Base-by-base conservation (phyloP, 352 stramenopile genomes). In the Globisporangium cederbergense region DNA sequence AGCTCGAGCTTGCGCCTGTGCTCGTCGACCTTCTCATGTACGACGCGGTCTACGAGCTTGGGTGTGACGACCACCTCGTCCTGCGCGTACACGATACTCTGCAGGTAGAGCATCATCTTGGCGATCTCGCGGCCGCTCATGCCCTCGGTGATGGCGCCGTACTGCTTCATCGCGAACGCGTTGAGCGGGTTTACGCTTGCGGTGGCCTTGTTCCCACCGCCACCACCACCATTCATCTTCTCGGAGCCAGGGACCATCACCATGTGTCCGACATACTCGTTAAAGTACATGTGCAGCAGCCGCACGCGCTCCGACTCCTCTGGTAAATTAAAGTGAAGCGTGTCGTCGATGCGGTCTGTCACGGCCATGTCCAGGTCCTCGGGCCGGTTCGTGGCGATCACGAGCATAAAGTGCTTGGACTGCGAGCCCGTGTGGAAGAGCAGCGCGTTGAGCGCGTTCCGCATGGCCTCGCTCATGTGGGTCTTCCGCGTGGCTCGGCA, bases 71-170 rank as follows among this genome's bases (percentile, higher is more conserved):
- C 62, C 28, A 90, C 73, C 49, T 84, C 71, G 47, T 90, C 77
- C 60, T 93, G 82, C 13, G 80, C 83, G 46, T 90, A 92, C 59
- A 89, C 85, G 38, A 91, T 87, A 59, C 79, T 90, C 70, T 96
- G 83, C 58, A 95, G 74, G 49, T 90, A 90, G 25, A 95, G 68
- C 78, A 95, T 91, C 74, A 94, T 91, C 60, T 96, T 95, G 18
- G 82, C 79, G 57, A 96, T 93, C 66, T 96, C 88, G 20, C 88
- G 82, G 4, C 88, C 88, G 60, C 84, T 95, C 77, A 96, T 94
- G 6, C 83, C 81, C 4, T 82, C 71, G 8, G 83, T 93, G n/a
- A 74, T 55, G 28, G 71, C 68, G 42, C 79, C 88, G 22, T 88
- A 88, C 60, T 77, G 61, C 16, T 73, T 58, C 64, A 86, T 71